Conservation (phyloP, 2,329 filamentous ascomycete species). For the Botryosphaeria dothidea region DNA sequence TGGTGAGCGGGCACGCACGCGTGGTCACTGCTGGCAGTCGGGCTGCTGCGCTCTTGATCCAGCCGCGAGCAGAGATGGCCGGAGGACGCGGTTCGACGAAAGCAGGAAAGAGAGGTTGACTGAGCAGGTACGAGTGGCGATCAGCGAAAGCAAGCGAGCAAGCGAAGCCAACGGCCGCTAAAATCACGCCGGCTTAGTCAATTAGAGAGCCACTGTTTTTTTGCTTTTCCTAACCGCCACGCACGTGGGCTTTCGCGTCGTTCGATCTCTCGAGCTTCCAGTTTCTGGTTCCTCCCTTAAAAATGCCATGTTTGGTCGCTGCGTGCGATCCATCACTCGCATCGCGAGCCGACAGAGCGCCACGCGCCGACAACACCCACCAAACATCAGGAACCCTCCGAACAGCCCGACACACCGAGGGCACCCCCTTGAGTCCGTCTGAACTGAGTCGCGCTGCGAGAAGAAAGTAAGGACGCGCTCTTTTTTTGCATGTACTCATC, state of each 20-base stretch:
- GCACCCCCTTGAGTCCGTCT: not conserved
- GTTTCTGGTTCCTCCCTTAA: not conserved
- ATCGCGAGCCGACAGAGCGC: not conserved
- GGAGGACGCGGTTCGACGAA: not conserved
- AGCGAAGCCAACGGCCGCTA: slow-evolving; percentile 4
- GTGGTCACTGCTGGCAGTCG: not conserved
- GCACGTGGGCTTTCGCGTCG: not conserved
- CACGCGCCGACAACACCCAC: not conserved
- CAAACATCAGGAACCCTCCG: not conserved
- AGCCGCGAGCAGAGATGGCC: not conserved
- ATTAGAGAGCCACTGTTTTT: not conserved
- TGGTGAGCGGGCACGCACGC: not conserved
- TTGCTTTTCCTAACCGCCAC: not conserved
- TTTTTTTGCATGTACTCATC: not conserved
- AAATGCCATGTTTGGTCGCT: not conserved
- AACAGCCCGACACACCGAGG: no score
- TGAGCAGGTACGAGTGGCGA: slow-evolving; percentile 8
- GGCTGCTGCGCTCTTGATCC: not conserved
- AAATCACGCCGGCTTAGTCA: not conserved
- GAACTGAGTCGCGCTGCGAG: not conserved
- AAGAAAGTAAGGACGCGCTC: not conserved
- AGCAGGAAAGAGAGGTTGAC: not conserved
- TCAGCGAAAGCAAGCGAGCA: not conserved
- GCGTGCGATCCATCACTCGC: not conserved
- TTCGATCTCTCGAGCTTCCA: not conserved